phyloP scores from a whole-genome alignment of 2,329 filamentous ascomycete species.

The Arachnomyces sp. region DNA sequence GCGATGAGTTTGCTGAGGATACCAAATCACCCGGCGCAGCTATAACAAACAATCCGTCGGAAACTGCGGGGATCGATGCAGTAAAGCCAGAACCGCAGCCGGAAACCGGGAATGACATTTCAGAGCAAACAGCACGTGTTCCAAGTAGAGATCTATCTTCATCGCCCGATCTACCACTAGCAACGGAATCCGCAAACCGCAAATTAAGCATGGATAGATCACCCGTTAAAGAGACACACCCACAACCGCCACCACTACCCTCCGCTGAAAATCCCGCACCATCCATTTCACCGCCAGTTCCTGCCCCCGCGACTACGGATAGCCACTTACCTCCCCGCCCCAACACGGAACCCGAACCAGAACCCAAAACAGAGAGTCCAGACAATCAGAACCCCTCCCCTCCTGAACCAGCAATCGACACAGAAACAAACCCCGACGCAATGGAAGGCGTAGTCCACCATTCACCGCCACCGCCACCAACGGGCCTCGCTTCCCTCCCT shows the following conservation, averaged over 20 bases:
- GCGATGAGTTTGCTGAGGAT: constrained; percentile 41
- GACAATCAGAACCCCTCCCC: constrained; percentile 8
- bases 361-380: constrained; percentile 3
- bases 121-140: not conserved
- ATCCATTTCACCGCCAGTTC: constrained; percentile 1
- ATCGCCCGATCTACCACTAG: constrained; percentile 10
- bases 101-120: constrained; percentile 5
- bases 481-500: too few relatives aligned
- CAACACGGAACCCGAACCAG: not conserved
- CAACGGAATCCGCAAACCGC: constrained; percentile 2
- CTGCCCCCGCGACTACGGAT: not conserved
- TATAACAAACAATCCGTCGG: constrained; percentile 19
- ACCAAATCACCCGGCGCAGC: constrained; percentile 38
- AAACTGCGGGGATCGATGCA: constrained; percentile 7
- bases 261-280: constrained; percentile 1
- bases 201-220: not conserved
- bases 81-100: constrained; percentile 4
- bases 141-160: constrained; percentile 7
- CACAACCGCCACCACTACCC: not conserved
- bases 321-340: not conserved
- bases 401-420: too few relatives aligned
- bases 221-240: not conserved
- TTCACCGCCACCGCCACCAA: too few relatives aligned
- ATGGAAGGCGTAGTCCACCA: too few relatives aligned
- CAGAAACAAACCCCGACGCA: too few relatives aligned